Conservation (phyloP, 1,284 basidiomycete genomes). For the Tylopilus sp. region DNA sequence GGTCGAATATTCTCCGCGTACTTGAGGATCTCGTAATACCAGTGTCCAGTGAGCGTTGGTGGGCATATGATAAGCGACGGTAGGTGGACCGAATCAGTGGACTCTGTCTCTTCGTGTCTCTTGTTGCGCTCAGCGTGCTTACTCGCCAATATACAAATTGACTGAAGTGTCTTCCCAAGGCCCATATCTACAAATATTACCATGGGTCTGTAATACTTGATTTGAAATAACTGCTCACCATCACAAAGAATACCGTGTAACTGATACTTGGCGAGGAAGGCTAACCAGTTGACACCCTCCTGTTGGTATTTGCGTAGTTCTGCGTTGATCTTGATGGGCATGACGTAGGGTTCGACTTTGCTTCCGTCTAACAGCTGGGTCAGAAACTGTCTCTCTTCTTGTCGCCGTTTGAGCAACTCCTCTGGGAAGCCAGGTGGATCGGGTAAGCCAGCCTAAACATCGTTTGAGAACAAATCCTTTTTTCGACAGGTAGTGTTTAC, state of each 20-base stretch:
- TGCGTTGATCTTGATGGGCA: constrained; percentile 90
- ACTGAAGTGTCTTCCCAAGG: constrained; percentile 96
- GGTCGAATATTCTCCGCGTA: constrained; percentile 87
- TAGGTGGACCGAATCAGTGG: constrained; percentile 80
- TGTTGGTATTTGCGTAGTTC: constrained; percentile 97
- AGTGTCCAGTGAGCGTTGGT: constrained; percentile 96
- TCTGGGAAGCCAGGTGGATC: constrained; percentile 92
- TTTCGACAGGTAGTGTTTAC: constrained; percentile 41
- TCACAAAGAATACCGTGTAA: constrained; percentile 98
- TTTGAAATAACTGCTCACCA: constrained; percentile 52
- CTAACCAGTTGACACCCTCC: constrained; percentile 98
- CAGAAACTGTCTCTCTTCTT: constrained; percentile 89
- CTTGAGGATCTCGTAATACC: constrained; percentile 97
- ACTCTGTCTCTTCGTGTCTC: constrained; percentile 64
- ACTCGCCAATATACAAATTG: constrained; percentile 95
- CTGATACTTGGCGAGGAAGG: constrained; percentile 96
- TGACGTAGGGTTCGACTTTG: constrained; percentile 89
- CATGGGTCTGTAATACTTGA: background rate
- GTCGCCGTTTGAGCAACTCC: constrained; percentile 84
- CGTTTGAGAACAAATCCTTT: background rate
- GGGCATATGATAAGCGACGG: constrained; percentile 97
- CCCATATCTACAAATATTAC: constrained; percentile 81
- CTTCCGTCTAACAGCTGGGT: constrained; percentile 92
- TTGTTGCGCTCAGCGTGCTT: constrained; percentile 88
- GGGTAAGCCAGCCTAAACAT: constrained; percentile 84